Evolutionary conservation across 257 asterid species (phyloP).

Genomic region (Jacaranda mimosifolia): DNA sequence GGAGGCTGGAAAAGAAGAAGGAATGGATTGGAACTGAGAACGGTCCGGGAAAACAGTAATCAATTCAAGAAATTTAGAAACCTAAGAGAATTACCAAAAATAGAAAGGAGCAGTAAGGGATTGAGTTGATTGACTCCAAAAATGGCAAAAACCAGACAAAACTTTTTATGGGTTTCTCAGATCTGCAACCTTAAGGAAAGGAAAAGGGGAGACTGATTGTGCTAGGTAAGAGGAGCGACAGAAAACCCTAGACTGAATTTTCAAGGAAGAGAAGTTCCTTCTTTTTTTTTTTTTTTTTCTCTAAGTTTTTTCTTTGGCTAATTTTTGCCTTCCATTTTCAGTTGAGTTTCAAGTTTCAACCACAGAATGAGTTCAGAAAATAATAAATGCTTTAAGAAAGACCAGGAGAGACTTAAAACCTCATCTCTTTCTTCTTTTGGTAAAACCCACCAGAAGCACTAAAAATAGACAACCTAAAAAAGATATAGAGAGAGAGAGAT

Average conservation of each 20-base stretch:
- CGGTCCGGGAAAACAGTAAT: neutral
- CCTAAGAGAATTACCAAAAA: conserved; percentile 31
- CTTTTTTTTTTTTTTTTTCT: neutral
- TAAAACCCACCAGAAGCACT: conserved; percentile 25
- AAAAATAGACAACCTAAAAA: conserved; percentile 29
- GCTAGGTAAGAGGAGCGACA: neutral
- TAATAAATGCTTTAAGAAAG: neutral
- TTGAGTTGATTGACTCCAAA: conserved; percentile 31
- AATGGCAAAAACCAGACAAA: conserved; percentile 28
- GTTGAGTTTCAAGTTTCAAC: conserved; percentile 15
- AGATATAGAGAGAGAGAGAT: neutral
- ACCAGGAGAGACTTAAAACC: conserved; percentile 5
- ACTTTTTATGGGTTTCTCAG: conserved; percentile 40
- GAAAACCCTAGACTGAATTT: conserved; percentile 33
- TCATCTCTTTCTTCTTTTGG: conserved; percentile 42
- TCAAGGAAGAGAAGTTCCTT: neutral
- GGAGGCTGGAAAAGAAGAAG: neutral
- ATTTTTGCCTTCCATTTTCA: conserved; percentile 7
- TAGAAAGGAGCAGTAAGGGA: conserved; percentile 8
- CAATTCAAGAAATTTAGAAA: conserved; percentile 25
- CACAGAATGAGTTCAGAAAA: neutral
- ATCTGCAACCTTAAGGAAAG: conserved; percentile 44
- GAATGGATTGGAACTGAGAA: neutral
- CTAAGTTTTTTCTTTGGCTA: neutral
- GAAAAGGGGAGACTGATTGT: conserved; percentile 2